These are phyloP conservation scores for Pseudogymnoascus sp. DNA, from an alignment of 2,329 filamentous ascomycete genomes.

Conservation along the genomic window DNA sequence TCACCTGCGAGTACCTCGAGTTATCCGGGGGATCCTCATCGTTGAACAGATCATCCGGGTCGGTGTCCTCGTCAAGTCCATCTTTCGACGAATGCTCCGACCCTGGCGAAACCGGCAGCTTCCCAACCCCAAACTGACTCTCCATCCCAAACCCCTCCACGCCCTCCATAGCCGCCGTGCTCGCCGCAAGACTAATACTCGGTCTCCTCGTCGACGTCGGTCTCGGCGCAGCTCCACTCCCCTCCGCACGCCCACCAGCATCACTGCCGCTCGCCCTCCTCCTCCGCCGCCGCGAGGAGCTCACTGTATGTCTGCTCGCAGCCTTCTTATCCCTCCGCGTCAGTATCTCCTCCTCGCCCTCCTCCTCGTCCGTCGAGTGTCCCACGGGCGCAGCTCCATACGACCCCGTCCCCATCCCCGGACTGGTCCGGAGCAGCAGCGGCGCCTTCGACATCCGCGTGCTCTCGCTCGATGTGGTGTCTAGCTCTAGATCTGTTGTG, in stretches of 20 bases:
- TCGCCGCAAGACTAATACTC: not conserved
- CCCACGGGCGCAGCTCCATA: constrained; percentile 49
- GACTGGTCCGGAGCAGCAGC: constrained; percentile 50
- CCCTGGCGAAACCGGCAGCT: constrained; percentile 25
- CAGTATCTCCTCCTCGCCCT: constrained; percentile 19
- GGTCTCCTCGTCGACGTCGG: constrained; percentile 10
- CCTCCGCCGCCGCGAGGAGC: constrained; percentile 10
- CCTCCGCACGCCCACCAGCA: not conserved
- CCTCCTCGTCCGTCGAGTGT: constrained; percentile 29
- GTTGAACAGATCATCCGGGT: constrained; percentile 29
- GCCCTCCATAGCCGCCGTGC: constrained; percentile 14
- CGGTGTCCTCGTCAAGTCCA: constrained; percentile 23
- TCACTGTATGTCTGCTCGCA: constrained; percentile 19
- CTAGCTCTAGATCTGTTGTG: not conserved
- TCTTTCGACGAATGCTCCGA: constrained; percentile 30
- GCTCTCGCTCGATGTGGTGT: constrained; percentile 7
- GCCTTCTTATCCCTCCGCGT: constrained; percentile 21
- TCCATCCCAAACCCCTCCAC: constrained; percentile 20
- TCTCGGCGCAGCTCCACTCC: constrained; percentile 9
- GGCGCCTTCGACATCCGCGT: constrained; percentile 39
- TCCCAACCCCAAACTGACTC: constrained; percentile 15
- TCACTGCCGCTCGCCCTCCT: not conserved
- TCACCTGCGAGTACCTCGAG: constrained; percentile 69
- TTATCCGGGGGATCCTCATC: constrained; percentile 54
- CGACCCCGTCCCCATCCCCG: constrained; percentile 50